phyloP scores from a whole-genome alignment of 2,329 filamentous ascomycete genomes.

The Meredithiella fracta region DNA sequence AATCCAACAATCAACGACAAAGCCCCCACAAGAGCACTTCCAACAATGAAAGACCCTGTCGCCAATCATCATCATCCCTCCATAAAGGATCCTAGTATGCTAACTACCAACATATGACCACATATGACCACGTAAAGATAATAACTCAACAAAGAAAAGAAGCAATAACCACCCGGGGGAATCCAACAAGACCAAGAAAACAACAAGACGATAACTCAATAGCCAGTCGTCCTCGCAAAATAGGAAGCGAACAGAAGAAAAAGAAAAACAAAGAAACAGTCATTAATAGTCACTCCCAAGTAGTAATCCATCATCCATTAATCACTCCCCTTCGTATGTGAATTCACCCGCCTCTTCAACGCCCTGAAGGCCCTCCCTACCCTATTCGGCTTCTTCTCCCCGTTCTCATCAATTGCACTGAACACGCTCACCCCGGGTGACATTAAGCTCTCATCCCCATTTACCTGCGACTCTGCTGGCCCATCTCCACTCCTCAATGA shows the following conservation, averaged over 20 bases:
- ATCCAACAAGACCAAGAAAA: conserved; percentile 8
- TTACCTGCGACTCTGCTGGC: not conserved
- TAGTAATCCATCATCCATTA: not conserved
- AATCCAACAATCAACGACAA: not conserved
- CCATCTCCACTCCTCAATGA: conserved; percentile 5
- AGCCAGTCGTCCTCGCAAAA: conserved; percentile 3
- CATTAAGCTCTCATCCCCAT: not conserved
- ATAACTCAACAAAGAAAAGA: not conserved
- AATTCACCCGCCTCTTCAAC: conserved; percentile 7
- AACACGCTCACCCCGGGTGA: not conserved
- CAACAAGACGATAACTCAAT: not conserved
- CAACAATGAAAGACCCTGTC: not conserved
- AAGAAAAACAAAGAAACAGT: not conserved
- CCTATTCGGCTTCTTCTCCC: not conserved
- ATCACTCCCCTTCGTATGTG: not conserved
- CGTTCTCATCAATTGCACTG: not conserved
- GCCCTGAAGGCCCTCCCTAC: conserved; percentile 5
- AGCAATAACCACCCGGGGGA: conserved; percentile 1
- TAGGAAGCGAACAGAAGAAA: not conserved
- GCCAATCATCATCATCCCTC: not conserved
- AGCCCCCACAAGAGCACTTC: not conserved
- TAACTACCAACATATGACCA: too few species aligned
- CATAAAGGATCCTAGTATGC: too few species aligned
- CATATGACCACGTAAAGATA: not conserved
- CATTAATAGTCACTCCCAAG: not conserved